Percentiles rank a stretch among this genome's conserved stretches.
Evolutionary conservation across 192 early-diverging fungal genomes (phyloP).

Genomic region (Umbelopsis vinacea): DNA sequence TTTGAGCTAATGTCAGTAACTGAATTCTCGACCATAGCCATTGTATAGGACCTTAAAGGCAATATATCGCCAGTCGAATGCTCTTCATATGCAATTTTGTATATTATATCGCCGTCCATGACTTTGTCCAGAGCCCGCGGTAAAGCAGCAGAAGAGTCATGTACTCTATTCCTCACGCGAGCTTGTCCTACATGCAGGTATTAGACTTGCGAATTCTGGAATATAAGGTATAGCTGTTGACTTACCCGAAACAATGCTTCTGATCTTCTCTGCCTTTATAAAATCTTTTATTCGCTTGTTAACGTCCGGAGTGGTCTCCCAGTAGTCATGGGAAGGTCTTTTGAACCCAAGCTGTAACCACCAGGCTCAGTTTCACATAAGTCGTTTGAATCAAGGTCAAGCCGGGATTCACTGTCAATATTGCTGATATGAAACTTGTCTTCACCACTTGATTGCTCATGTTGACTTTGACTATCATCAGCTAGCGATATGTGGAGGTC

Average conservation of each 20-base stretch:
- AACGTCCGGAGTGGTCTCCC: background rate
- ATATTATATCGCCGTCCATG: no score
- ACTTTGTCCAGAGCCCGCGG: background rate
- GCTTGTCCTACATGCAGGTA: background rate
- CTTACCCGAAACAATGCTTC: background rate
- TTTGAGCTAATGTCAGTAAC: no score
- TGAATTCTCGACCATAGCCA: no score
- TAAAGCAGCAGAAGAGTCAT: background rate
- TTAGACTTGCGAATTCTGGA: background rate
- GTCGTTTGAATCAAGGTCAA: background rate
- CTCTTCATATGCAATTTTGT: no score
- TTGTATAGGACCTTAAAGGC: no score
- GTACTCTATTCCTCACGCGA: background rate
- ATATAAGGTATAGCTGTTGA: background rate
- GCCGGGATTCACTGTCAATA: background rate
- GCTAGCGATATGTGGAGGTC: no score
- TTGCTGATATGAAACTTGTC: background rate
- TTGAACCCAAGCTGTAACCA: background rate
- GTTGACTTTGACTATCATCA: no score
- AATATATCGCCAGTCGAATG: no score
- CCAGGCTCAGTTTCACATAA: background rate
- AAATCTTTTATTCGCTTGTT: background rate
- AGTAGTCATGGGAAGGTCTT: background rate
- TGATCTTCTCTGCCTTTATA: background rate
- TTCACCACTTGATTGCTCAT: no score